Percentiles rank a stretch among this genome's conserved stretches.
phyloP scores from a whole-genome alignment of 2,329 filamentous ascomycete genomes.

The Keithomyces neogunnii region DNA sequence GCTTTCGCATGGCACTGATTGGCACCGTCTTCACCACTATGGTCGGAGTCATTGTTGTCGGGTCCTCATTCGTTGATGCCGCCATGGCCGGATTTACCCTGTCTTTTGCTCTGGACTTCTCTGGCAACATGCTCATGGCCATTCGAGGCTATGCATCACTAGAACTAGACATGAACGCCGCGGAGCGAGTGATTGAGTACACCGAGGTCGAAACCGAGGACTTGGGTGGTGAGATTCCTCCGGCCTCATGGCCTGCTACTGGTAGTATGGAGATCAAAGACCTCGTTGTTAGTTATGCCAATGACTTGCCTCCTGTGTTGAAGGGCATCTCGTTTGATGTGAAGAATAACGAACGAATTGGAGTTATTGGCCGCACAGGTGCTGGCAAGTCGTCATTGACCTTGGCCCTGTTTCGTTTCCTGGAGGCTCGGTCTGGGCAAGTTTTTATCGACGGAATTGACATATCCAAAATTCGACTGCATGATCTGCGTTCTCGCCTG shows the following conservation, averaged over 20 bases:
- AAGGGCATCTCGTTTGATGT: conserved; percentile 61
- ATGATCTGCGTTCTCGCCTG: conserved; percentile 62
- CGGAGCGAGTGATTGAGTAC: conserved; percentile 70
- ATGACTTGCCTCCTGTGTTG: conserved; percentile 61
- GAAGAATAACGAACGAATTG: conserved; percentile 58
- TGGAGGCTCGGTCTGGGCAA: conserved; percentile 57
- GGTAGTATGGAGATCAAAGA: conserved; percentile 66
- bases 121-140: conserved; percentile 53
- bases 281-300: conserved; percentile 63
- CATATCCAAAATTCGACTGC: conserved; percentile 61
- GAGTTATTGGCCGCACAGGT: conserved; percentile 71
- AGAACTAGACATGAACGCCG: conserved; percentile 72
- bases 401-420: conserved; percentile 68
- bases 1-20: conserved; percentile 61
- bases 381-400: conserved; percentile 72
- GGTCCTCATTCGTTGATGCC: conserved; percentile 53
- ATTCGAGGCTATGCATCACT: conserved; percentile 61
- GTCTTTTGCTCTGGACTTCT: conserved; percentile 64
- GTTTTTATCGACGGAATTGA: conserved; percentile 67
- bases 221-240: conserved; percentile 50
- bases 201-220: conserved; percentile 59
- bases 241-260: conserved; percentile 67
- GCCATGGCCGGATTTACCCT: conserved; percentile 69
- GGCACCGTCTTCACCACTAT: conserved; percentile 60
- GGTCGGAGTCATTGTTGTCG: conserved; percentile 56